A percentile compares a stretch with the other conserved stretches of the same genome.
These are phyloP conservation scores for Hypholoma fasciculare DNA, from an alignment of 768 basidiomycete genomes.

Conservation along the genomic window DNA sequence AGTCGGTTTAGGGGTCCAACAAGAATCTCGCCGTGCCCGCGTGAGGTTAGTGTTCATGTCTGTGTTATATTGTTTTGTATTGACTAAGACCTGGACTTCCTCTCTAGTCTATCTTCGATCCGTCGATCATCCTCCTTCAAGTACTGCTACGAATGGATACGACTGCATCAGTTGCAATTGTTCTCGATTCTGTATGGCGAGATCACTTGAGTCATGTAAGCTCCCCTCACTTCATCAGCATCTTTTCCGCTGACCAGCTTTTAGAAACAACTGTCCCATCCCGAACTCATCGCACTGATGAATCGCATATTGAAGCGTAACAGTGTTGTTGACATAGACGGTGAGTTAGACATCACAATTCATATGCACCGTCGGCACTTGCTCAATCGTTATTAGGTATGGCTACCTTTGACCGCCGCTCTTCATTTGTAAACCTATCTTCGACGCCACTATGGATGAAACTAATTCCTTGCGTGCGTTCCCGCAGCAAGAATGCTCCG, in stretches of 20 bases:
- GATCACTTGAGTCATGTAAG: not conserved
- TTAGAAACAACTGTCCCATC: not conserved
- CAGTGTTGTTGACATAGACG: not conserved
- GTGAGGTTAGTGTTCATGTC: not conserved
- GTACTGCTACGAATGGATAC: not conserved
- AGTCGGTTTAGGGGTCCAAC: not conserved
- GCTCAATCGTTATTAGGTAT: not conserved
- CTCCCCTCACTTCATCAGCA: not conserved
- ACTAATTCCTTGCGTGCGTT: not conserved
- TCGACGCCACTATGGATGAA: not conserved
- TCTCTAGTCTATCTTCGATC: not conserved
- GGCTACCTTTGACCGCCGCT: not conserved
- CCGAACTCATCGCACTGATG: not conserved
- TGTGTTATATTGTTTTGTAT: not conserved
- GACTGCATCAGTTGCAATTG: not conserved
- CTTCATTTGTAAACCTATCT: not conserved
- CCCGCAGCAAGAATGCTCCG: not conserved
- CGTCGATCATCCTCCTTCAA: slow-evolving; percentile 2
- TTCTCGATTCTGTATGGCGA: slow-evolving; percentile 2
- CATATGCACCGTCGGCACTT: not conserved
- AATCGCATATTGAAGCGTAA: not conserved
- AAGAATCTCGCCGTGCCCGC: not conserved
- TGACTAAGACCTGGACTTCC: not conserved
- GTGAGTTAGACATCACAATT: not conserved
- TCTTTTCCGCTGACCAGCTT: not conserved